A percentile compares a stretch with the other conserved stretches of the same genome.
These are phyloP conservation scores for Mycena capillaripes DNA, from an alignment of 768 basidiomycete species.

Conservation along the genomic window DNA sequence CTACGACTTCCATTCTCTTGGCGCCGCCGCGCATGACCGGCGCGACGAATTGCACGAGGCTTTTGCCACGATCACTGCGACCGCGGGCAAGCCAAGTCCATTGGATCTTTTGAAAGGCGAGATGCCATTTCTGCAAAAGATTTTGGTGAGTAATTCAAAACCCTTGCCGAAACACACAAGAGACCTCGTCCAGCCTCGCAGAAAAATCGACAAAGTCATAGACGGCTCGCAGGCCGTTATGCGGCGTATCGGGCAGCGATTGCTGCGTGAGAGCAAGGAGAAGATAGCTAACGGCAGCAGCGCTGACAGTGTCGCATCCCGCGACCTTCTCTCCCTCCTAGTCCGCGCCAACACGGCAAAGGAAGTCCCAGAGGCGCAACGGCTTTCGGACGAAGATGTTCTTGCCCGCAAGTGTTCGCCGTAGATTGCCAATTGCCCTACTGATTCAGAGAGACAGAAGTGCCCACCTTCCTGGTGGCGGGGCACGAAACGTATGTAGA, in stretches of 20 bases:
- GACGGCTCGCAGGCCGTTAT: slow-evolving; percentile 53
- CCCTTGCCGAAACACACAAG: neutral
- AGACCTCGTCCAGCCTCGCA: neutral
- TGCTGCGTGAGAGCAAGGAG: slow-evolving; percentile 65
- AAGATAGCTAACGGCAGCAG: slow-evolving; percentile 43
- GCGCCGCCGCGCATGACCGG: slow-evolving; percentile 7
- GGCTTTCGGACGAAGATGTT: slow-evolving; percentile 73
- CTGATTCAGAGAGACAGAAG: too few species aligned
- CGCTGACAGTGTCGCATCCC: neutral
- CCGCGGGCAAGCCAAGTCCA: slow-evolving; percentile 37
- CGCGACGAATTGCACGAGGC: slow-evolving; percentile 55
- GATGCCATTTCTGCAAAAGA: slow-evolving; percentile 44
- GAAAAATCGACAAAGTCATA: slow-evolving; percentile 39
- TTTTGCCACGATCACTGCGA: slow-evolving; percentile 56
- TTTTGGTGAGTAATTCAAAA: neutral
- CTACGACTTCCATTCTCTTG: slow-evolving; percentile 33
- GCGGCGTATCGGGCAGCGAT: slow-evolving; percentile 61
- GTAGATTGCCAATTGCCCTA: too few species aligned
- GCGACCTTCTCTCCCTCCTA: slow-evolving; percentile 60
- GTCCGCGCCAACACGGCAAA: slow-evolving; percentile 74
- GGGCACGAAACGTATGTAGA: too few species aligned
- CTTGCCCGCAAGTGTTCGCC: slow-evolving; percentile 58
- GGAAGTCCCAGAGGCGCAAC: slow-evolving; percentile 66
- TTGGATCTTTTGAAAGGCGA: slow-evolving; percentile 40
- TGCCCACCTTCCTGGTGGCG: too few species aligned